These are phyloP conservation scores for Macaranga tanarius DNA, from an alignment of 441 rosid species.

Conservation along the genomic window DNA sequence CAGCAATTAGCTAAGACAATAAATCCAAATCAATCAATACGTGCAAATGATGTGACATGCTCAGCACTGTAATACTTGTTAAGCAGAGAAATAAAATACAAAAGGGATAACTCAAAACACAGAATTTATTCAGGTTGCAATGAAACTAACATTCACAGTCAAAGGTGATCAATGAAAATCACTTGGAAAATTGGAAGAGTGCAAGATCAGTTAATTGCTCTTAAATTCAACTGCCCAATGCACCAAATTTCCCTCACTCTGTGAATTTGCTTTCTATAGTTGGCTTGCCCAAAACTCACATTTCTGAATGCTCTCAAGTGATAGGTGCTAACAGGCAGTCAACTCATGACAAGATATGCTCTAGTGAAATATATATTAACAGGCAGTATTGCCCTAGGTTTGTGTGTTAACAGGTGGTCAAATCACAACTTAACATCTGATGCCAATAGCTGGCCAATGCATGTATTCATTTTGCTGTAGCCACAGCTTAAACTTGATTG, in stretches of 20 bases:
- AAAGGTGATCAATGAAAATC: neutral
- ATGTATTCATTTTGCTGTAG: neutral
- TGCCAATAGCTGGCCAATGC: neutral
- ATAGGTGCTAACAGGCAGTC: too few relatives aligned
- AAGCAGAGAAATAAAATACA: neutral
- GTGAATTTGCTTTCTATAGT: neutral
- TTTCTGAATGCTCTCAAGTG: too few relatives aligned
- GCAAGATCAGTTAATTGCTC: neutral
- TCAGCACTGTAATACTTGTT: neutral
- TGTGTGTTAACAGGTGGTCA: neutral
- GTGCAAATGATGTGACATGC: neutral
- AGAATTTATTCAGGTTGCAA: neutral
- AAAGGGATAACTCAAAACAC: neutral
- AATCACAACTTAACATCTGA: neutral
- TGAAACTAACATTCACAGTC: neutral
- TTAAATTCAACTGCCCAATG: neutral
- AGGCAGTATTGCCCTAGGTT: neutral
- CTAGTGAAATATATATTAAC: too few relatives aligned
- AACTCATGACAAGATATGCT: too few relatives aligned
- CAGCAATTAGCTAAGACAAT: conserved; percentile 6
- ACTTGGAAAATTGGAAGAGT: neutral
- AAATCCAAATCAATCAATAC: neutral
- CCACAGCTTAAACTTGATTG: neutral
- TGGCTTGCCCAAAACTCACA: neutral
- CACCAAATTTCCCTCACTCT: neutral